Conservation (phyloP, 306 rosid genomes). For the Casuarina cunninghamiana region DNA sequence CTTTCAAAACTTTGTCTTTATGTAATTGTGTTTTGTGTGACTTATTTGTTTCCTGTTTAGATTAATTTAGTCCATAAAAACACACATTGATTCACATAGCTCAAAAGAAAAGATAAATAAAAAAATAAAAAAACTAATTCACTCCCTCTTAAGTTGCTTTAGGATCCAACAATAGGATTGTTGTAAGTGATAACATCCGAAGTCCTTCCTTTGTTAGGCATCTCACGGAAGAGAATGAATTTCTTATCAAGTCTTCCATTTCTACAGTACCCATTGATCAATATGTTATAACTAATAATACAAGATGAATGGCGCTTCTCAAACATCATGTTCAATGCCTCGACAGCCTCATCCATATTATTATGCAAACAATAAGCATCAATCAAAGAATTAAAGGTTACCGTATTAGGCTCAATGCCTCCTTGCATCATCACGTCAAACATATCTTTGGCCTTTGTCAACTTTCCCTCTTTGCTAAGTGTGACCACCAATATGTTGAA, state of each 20-base stretch:
- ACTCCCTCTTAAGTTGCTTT: too few species aligned
- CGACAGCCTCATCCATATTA: conserved; percentile 18
- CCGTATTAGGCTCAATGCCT: conserved; percentile 23
- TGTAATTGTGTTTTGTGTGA: too few species aligned
- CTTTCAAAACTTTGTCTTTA: too few species aligned
- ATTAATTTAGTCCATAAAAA: too few species aligned
- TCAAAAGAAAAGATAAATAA: too few species aligned
- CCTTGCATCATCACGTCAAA: conserved; percentile 26
- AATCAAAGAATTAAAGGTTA: conserved; percentile 40
- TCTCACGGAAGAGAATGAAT: conserved; percentile 27
- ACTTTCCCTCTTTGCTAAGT: conserved; percentile 34
- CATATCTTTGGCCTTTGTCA: conserved; percentile 18
- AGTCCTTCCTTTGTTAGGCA: conserved; percentile 31
- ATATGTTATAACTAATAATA: conserved; percentile 24
- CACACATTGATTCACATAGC: too few species aligned
- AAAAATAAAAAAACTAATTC: too few species aligned
- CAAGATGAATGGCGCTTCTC: conserved; percentile 10
- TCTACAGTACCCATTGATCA: conserved; percentile 34
- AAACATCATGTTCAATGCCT: conserved; percentile 27
- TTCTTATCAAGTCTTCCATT: conserved; percentile 27
- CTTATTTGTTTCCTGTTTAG: too few species aligned
- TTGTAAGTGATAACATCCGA: conserved; percentile 20
- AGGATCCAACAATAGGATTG: conserved; percentile 5
- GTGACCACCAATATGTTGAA: conserved; percentile 24
- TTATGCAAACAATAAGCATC: conserved; percentile 31